A percentile compares a stretch with the other conserved stretches of the same genome.
Conservation (phyloP, 78 protist genomes). For the Polysphondylium violaceum region DNA sequence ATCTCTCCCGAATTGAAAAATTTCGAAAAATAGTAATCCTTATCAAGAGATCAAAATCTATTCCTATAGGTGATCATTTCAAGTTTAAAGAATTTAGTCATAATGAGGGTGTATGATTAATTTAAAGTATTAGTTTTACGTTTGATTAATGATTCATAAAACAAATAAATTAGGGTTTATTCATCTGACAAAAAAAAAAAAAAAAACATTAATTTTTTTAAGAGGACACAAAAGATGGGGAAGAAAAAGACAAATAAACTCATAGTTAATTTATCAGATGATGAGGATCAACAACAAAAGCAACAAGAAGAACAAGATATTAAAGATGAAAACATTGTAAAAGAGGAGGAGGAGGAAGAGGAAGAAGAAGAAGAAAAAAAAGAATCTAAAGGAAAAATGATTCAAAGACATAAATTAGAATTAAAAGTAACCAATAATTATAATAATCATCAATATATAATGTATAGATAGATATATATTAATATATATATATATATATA, state of each 20-base stretch:
- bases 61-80: too few relatives aligned
- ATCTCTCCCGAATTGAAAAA: too few relatives aligned
- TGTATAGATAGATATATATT: not conserved
- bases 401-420: conserved; percentile 80
- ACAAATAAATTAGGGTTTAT: too few relatives aligned
- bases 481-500: not conserved
- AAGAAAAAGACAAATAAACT: conserved; percentile 59
- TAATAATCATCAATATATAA: not conserved
- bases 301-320: not conserved
- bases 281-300: conserved; percentile 15
- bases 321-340: not conserved
- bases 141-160: too few relatives aligned
- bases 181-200: too few relatives aligned
- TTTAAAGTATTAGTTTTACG: too few relatives aligned
- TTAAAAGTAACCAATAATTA: not conserved
- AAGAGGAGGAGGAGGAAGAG: not conserved
- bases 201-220: too few relatives aligned
- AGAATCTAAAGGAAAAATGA: conserved; percentile 79
- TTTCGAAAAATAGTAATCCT: too few relatives aligned
- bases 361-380: not conserved
- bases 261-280: conserved; percentile 11
- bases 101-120: too few relatives aligned
- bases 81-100: too few relatives aligned
- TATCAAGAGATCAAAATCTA: too few relatives aligned
- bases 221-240: conserved; percentile 47